These are phyloP conservation scores for Alternaria incomplexa DNA, from an alignment of 2,329 filamentous ascomycete genomes.

Conservation along the genomic window DNA sequence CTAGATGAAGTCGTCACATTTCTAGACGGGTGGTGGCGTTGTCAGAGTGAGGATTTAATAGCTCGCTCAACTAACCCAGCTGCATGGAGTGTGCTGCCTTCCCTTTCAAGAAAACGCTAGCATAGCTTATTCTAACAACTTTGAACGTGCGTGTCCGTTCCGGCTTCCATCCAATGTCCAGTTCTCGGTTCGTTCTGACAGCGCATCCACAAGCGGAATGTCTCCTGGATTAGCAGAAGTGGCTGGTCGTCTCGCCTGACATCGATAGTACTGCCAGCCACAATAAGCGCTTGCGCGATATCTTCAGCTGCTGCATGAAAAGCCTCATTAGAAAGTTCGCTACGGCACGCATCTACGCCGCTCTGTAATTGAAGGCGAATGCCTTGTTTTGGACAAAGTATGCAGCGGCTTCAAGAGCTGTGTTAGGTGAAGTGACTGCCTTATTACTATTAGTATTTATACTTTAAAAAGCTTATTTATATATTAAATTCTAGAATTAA, in stretches of 20 bases:
- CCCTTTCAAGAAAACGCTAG: background rate
- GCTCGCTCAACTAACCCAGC: background rate
- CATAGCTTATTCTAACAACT: background rate
- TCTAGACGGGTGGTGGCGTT: background rate
- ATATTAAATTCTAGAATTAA: no score
- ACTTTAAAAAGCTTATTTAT: no score
- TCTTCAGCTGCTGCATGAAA: background rate
- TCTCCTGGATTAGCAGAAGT: background rate
- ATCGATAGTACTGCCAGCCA: background rate
- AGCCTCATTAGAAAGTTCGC: background rate
- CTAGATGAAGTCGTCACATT: background rate
- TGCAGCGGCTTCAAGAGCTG: background rate
- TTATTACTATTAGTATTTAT: no score
- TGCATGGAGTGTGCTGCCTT: background rate
- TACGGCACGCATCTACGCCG: background rate
- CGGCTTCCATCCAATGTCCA: background rate
- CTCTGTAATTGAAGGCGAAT: background rate
- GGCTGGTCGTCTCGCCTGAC: fast-evolving
- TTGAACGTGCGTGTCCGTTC: background rate
- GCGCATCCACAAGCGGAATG: background rate
- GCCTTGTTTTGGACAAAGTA: background rate
- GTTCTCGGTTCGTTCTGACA: background rate
- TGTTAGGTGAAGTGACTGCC: background rate
- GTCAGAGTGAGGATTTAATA: background rate
- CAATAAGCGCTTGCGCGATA: background rate